phyloP scores from a whole-genome alignment of 2,329 filamentous ascomycete species.

The Arthroderma sp. region DNA sequence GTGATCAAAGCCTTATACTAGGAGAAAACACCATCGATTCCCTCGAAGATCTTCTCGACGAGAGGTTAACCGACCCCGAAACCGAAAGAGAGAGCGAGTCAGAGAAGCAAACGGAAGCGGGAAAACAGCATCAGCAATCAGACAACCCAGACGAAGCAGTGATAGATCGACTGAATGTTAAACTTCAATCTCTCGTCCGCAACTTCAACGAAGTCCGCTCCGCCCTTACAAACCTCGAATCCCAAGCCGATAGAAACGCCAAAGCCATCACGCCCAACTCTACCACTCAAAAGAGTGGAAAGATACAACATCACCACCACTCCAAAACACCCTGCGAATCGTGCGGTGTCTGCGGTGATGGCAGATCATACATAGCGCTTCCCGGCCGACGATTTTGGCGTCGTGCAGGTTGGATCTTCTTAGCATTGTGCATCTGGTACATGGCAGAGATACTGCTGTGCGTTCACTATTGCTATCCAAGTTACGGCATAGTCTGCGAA shows the following conservation, averaged over 20 bases:
- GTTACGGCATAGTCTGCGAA: constrained; percentile 35
- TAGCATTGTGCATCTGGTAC: constrained; percentile 36
- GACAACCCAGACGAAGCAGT: constrained; percentile 16
- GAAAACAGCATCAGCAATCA: not conserved
- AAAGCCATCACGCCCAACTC: constrained; percentile 4
- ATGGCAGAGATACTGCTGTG: constrained; percentile 36
- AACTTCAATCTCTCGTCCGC: constrained; percentile 26
- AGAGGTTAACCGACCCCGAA: constrained; percentile 17
- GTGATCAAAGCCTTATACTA: constrained; percentile 25
- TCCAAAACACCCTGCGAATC: constrained; percentile 13
- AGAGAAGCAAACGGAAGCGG: not conserved
- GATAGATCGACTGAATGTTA: constrained; percentile 26
- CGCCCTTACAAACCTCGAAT: constrained; percentile 27
- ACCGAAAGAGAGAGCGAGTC: not conserved
- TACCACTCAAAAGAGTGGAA: constrained; percentile 8
- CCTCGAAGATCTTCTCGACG: constrained; percentile 29
- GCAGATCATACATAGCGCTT: constrained; percentile 20
- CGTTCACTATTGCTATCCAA: constrained; percentile 39
- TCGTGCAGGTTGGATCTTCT: constrained; percentile 25
- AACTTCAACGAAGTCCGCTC: constrained; percentile 30
- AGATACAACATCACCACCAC: constrained; percentile 5
- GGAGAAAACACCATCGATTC: constrained; percentile 35
- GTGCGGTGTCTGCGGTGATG: constrained; percentile 16
- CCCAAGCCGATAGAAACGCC: constrained; percentile 20
- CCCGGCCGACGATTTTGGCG: constrained; percentile 26